phyloP scores from a whole-genome alignment of 2,329 filamentous ascomycete species.

The Trichoderma gracile region DNA sequence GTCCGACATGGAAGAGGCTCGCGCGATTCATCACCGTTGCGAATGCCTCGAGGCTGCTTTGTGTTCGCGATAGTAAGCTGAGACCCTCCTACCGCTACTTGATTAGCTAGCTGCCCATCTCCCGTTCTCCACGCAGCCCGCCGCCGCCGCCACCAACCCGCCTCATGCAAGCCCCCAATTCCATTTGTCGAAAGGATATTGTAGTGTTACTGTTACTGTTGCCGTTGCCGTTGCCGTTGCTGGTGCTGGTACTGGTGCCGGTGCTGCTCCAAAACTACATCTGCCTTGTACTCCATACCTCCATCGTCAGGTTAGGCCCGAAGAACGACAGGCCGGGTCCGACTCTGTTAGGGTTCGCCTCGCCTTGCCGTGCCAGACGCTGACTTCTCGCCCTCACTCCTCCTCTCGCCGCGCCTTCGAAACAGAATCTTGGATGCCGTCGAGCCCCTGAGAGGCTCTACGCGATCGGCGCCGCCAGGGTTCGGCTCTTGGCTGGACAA shows the following conservation, averaged over 20 bases:
- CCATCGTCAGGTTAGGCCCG: constrained; percentile 10
- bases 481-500: constrained; percentile 56
- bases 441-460: constrained; percentile 35
- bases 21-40: constrained; percentile 58
- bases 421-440: constrained; percentile 37
- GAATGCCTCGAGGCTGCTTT: constrained; percentile 57
- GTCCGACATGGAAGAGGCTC: constrained; percentile 59
- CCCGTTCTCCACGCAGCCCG: constrained; percentile 25
- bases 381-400: constrained; percentile 1
- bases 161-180: constrained; percentile 22
- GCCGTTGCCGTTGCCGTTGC: no score
- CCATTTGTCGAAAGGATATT: constrained; percentile 10
- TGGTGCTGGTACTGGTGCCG: background rate
- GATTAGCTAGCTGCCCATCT: constrained; percentile 25
- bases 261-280: constrained; percentile 9
- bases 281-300: constrained; percentile 21
- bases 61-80: constrained; percentile 43
- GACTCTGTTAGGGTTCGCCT: constrained; percentile 1
- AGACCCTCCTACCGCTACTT: constrained; percentile 23
- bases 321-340: constrained; percentile 9
- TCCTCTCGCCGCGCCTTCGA: background rate
- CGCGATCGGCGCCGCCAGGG: constrained; percentile 45
- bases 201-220: no score
- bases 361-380: constrained; percentile 14
- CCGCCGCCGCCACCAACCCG: constrained; percentile 23